Evolutionary conservation across 148 eudicot species (phyloP).

Genomic region (Rhododendron griersonianum): DNA sequence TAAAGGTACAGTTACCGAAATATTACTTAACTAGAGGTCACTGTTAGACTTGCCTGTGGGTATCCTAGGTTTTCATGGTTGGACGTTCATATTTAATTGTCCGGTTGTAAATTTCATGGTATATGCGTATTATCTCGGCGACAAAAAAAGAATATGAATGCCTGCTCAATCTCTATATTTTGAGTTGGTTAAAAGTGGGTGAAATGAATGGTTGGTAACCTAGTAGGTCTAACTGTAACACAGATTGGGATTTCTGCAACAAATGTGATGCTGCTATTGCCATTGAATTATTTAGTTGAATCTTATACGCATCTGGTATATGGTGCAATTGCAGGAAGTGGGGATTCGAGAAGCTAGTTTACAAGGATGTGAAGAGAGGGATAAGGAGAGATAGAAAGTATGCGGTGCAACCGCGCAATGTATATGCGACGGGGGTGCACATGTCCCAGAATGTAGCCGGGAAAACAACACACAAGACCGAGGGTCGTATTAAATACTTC

Average conservation of each 20-base stretch:
- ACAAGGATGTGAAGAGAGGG: conserved; percentile 49
- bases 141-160: neutral
- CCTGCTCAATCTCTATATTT: neutral
- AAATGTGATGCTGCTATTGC: neutral
- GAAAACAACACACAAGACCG: conserved; percentile 44
- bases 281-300: neutral
- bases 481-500: conserved; percentile 52
- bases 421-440: conserved; percentile 80
- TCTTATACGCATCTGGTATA: neutral
- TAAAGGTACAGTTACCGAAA: neutral
- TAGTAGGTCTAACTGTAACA: neutral
- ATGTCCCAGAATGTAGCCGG: conserved; percentile 62
- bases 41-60: neutral
- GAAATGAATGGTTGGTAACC: neutral
- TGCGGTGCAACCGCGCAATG: conserved; percentile 67
- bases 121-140: neutral
- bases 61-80: neutral
- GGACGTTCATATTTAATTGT: neutral
- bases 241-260: neutral
- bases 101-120: neutral
- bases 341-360: conserved; percentile 90
- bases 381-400: conserved; percentile 73
- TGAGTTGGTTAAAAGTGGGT: neutral
- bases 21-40: neutral
- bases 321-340: conserved; percentile 46